A percentile compares a stretch with the other conserved stretches of the same genome.
Evolutionary conservation across 164 flowering plant species (phyloP).

Genomic region (Magnolia officinalis): DNA sequence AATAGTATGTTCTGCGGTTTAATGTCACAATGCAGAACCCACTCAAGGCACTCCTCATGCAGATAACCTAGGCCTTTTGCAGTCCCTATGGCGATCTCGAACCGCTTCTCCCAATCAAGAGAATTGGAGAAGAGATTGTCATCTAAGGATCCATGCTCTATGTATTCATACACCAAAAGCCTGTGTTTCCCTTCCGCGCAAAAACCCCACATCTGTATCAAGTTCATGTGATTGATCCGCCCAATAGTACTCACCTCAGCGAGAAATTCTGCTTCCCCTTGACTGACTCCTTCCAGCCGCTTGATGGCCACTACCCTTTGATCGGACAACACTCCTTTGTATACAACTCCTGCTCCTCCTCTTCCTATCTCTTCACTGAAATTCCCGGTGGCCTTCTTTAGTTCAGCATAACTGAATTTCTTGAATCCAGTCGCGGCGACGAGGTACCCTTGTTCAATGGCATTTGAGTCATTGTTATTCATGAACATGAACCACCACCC

Average conservation of each 20-base stretch:
- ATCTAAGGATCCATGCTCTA: conserved; percentile 32
- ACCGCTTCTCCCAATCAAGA: conserved; percentile 24
- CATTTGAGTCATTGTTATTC: not conserved
- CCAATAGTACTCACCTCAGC: conserved; percentile 27
- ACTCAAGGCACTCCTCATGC: conserved; percentile 42
- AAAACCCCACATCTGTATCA: conserved; percentile 31
- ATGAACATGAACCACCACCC: conserved; percentile 12
- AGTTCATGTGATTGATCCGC: conserved; percentile 33
- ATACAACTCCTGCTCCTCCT: conserved; percentile 22
- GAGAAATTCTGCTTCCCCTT: conserved; percentile 27
- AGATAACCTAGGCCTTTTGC: conserved; percentile 38
- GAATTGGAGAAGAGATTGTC: conserved; percentile 12
- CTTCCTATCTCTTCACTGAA: not conserved
- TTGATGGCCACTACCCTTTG: conserved; percentile 19
- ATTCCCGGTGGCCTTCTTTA: not conserved
- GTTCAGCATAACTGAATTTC: not conserved
- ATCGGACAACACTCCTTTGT: conserved; percentile 21
- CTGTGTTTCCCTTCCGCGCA: conserved; percentile 25
- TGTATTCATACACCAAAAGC: conserved; percentile 35
- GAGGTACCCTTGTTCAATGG: conserved; percentile 2
- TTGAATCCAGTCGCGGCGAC: not conserved
- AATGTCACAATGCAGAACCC: conserved; percentile 36
- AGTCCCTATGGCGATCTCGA: conserved; percentile 23
- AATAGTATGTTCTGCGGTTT: conserved; percentile 38
- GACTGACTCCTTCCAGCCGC: conserved; percentile 17